Conservation (phyloP, 805 yeast genomes). For the Yamadazyma laniorum region DNA sequence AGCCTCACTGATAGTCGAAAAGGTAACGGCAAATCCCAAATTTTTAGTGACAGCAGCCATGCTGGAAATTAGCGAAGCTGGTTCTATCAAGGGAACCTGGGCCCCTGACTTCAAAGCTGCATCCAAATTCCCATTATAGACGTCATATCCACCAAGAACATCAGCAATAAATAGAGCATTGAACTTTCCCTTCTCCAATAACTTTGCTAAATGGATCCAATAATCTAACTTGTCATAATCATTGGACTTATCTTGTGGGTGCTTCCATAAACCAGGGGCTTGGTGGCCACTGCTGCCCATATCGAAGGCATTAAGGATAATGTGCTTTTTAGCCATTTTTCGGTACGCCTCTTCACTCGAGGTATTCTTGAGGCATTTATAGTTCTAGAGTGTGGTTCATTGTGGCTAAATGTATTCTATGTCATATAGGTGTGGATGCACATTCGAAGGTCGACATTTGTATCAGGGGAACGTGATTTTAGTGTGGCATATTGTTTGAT, state of each 20-base stretch:
- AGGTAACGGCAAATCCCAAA: slow-evolving; percentile 42
- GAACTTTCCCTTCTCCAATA: slow-evolving; percentile 40
- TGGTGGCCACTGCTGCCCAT: slow-evolving; percentile 28
- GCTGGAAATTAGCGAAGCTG: slow-evolving; percentile 34
- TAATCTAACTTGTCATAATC: slow-evolving; percentile 21
- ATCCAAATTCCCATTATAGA: slow-evolving; percentile 38
- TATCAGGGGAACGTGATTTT: no score
- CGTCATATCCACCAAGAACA: slow-evolving; percentile 40
- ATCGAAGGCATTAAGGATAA: slow-evolving; percentile 39
- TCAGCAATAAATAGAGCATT: slow-evolving; percentile 43
- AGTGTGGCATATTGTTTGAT: no score
- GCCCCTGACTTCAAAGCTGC: slow-evolving; percentile 35
- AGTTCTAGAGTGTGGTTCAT: no score
- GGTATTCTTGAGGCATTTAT: no score
- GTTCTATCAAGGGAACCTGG: slow-evolving; percentile 41
- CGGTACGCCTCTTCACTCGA: no score
- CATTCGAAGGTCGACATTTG: no score
- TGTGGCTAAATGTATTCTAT: no score
- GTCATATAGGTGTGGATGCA: no score
- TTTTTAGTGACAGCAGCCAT: slow-evolving; percentile 47
- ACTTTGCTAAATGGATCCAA: slow-evolving; percentile 40
- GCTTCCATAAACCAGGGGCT: slow-evolving; percentile 36
- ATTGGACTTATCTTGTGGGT: slow-evolving; percentile 34
- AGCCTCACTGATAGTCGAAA: slow-evolving; percentile 42
- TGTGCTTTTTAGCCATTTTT: slow-evolving; percentile 14